Conservation (phyloP, 73 alveolate species). For the Paramecium bursaria region DNA sequence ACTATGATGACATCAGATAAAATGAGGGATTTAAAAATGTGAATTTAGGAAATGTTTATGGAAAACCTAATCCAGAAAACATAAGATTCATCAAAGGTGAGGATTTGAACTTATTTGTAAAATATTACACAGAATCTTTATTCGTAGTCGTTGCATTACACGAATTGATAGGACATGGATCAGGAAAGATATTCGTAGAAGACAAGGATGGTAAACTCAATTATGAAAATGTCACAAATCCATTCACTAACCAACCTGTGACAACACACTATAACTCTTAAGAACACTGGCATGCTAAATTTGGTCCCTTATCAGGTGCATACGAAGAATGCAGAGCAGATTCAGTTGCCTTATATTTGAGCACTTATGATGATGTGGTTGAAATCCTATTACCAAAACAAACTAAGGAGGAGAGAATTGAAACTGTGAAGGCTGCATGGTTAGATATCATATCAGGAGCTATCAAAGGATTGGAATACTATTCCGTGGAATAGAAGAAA, state of each 20-base stretch:
- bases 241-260: constrained; percentile 87
- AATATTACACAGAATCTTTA: constrained; percentile 75
- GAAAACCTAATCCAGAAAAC: constrained; percentile 74
- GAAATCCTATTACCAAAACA: constrained; percentile 67
- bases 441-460: constrained; percentile 76
- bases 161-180: constrained; percentile 94
- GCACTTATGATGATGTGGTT: constrained; percentile 87
- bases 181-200: constrained; percentile 88
- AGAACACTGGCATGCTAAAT: constrained; percentile 94
- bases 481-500: constrained; percentile 71
- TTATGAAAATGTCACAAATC: constrained; percentile 85
- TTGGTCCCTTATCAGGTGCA: constrained; percentile 85
- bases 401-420: constrained; percentile 73
- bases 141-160: constrained; percentile 90
- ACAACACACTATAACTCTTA: constrained; percentile 80
- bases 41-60: constrained; percentile 81
- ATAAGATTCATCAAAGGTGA: constrained; percentile 81
- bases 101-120: constrained; percentile 73
- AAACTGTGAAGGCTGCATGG: constrained; percentile 80
- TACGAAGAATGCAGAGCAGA: constrained; percentile 97
- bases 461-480: constrained; percentile 76
- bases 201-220: constrained; percentile 82
- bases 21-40: constrained; percentile 92
- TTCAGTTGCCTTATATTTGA: constrained; percentile 88
- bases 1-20: constrained; percentile 91